Evolutionary conservation across 768 basidiomycete species (phyloP), one percentile per base, ranked within the genome.

Genomic region (Suillus paluster): DNA sequence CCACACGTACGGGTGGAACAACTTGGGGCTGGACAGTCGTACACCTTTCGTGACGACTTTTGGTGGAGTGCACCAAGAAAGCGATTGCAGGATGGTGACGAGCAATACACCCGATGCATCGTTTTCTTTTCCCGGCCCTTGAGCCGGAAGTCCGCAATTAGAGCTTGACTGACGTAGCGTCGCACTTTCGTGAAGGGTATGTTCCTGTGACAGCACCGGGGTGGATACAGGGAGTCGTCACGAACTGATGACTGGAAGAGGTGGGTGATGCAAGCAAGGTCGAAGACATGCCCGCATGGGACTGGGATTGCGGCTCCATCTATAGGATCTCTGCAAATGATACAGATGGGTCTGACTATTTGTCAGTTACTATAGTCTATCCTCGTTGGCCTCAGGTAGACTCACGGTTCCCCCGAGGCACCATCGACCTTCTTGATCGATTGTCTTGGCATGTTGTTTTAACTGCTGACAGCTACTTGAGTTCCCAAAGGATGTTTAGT

Each of bases 151-250:
- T 59, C 57, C 9, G 38, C 38, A 9, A 59, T 33, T 14, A 65
- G 57, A 21, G 25, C 55, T n/a, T 57, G 48, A 19, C 61, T 48
- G 53, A 74, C 62, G 42, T 68, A 58, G 19, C 14, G 38, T n/a
- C 58, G 55, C 27, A 72, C 71, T 15, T 55, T 39, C 30, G 15
- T 25, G 48, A 67, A 46, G 55, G 70, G 64, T 34, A 75, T 71
- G 19, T 30, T 25, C 19, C 44, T 54, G 21, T 62, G 57, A 58
- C 74, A 75, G 62, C 74, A 75, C n/a, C 68, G 65, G 6, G 74
- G 74, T 14, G 74, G 74, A 63, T 69, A 72, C 48, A 77, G 68
- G 8, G 70, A 62, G 58, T 75, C 75, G 67, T 77, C 76, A 23
- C 61, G 57, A 9, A 63, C 65, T 25, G 74, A 67, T 1, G 63